Base-by-base conservation (phyloP, 2,329 filamentous ascomycete species). In the Arthrocladium fulminans region DNA sequence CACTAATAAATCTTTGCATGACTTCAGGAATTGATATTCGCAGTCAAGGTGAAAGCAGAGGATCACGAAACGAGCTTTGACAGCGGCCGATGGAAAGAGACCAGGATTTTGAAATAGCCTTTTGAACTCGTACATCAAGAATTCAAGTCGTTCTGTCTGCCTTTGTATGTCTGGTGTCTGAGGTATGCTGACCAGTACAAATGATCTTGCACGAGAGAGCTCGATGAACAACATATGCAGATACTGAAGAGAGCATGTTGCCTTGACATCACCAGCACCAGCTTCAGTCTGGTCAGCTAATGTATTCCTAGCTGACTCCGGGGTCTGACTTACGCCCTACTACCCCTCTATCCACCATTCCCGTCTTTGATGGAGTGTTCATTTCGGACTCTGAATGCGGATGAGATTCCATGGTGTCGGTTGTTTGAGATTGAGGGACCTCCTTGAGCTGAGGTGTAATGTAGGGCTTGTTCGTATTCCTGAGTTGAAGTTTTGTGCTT, bases 181-280 rank as follows among this genome's bases (percentile, higher is more conserved):
- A 15, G 32, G 19, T 15, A 51, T 47, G 19, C 50, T 51, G 20
- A 49, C 50, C 24, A 53, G 34, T 40, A 52, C 45, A 42, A 47
- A 52, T 1, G 54, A 42, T 45, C 46, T 54, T 15, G 52, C 50
- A 4, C 54, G 50, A n/a, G 50, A 49, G 23, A 56, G 25, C 30
- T 56, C 52, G 3, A 56, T 19, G 20, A 30, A 24, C 15, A 56
- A 23, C 20, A 38, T 25, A 25, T 46, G 30, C 29, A 56, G 54
- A 45, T 51, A 56, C 30, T 39, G 24, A 35, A 50, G 15, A 38
- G 52, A 51, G 45, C 54, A 56, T 17, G 27, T 12, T 20, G 19
- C 24, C 13, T 41, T 30, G 23, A 54, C 49, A 7, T 43, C 27
- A 15, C 52, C 50, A 27, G 42, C 19, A n/a, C n/a, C 52, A 52